Evolutionary conservation across 192 early-diverging fungal species (phyloP).

Genomic region (Spizellomyces sp.): DNA sequence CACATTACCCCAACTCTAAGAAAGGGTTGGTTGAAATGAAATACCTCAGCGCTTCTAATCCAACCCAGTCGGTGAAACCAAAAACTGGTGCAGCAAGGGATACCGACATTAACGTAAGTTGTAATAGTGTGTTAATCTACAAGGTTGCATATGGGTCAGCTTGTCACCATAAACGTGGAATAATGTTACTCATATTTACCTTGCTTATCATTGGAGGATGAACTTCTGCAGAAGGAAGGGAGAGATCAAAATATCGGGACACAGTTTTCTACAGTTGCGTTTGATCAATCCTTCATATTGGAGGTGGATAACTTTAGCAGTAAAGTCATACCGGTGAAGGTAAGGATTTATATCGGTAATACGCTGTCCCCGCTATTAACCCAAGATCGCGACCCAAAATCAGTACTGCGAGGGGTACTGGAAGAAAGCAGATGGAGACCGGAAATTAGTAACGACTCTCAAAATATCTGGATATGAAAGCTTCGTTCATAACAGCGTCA

Average conservation of each 20-base stretch:
- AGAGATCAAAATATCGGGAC: slow-evolving; percentile 83
- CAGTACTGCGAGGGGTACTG: slow-evolving; percentile 70
- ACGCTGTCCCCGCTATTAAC: slow-evolving; percentile 75
- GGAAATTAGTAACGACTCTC: not conserved
- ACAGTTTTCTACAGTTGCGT: slow-evolving; percentile 71
- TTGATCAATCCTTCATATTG: not conserved
- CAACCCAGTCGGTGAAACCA: slow-evolving; percentile 55
- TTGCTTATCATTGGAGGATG: slow-evolving; percentile 87
- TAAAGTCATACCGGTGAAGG: slow-evolving; percentile 68
- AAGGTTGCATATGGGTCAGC: not conserved
- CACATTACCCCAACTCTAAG: too few relatives aligned
- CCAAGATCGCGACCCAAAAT: slow-evolving; percentile 88
- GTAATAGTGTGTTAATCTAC: slow-evolving; percentile 80
- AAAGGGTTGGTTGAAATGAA: not conserved
- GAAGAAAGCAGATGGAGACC: not conserved
- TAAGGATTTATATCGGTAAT: slow-evolving; percentile 84
- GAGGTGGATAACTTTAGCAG: not conserved
- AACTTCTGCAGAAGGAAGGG: slow-evolving; percentile 90
- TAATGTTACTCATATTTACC: slow-evolving; percentile 19
- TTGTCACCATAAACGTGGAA: not conserved
- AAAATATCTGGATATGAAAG: not conserved
- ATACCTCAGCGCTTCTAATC: slow-evolving; percentile 64
- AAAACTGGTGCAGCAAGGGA: slow-evolving; percentile 75
- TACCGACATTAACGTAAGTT: slow-evolving; percentile 77
- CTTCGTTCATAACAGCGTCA: not conserved